Percentiles rank a stretch among this genome's conserved stretches.
Evolutionary conservation across 1,284 basidiomycete genomes (phyloP).

Genomic region (Pseudozyma sp.): DNA sequence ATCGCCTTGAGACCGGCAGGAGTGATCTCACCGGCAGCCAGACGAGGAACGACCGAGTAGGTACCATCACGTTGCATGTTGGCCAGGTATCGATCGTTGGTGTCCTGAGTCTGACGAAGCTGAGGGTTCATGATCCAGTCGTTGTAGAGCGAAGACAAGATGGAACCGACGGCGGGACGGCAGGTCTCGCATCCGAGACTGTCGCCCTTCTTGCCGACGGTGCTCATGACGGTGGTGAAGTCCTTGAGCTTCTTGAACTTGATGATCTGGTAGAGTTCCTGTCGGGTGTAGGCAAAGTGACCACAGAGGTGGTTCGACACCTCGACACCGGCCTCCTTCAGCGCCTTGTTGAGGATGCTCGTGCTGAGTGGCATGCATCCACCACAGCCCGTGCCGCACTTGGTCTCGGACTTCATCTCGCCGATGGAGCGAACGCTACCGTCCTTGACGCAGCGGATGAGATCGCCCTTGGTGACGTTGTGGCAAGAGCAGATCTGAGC

Average conservation of each 20-base stretch:
- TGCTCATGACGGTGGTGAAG: constrained; percentile 74
- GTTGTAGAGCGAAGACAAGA: constrained; percentile 78
- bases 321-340: constrained; percentile 77
- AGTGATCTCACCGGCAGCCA: constrained; percentile 78
- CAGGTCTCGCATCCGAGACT: constrained; percentile 80
- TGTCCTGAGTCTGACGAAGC: constrained; percentile 80
- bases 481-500: constrained; percentile 80
- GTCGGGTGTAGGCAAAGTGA: constrained; percentile 78
- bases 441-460: constrained; percentile 73
- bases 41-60: constrained; percentile 79
- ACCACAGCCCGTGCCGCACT: constrained; percentile 79
- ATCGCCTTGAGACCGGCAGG: constrained; percentile 78
- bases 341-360: constrained; percentile 75
- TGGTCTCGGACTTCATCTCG: constrained; percentile 77
- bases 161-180: constrained; percentile 78
- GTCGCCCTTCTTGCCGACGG: constrained; percentile 72
- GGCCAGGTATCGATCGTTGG: constrained; percentile 76
- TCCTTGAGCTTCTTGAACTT: constrained; percentile 77
- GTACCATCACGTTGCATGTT: constrained; percentile 82
- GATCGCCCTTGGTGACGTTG: constrained; percentile 77
- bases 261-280: constrained; percentile 78
- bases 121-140: constrained; percentile 77
- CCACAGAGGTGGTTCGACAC: constrained; percentile 77
- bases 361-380: constrained; percentile 77
- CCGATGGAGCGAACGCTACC: constrained; percentile 73